phyloP scores from a whole-genome alignment of 495 filamentous ascomycete species.

The Penicillium pulvis region DNA sequence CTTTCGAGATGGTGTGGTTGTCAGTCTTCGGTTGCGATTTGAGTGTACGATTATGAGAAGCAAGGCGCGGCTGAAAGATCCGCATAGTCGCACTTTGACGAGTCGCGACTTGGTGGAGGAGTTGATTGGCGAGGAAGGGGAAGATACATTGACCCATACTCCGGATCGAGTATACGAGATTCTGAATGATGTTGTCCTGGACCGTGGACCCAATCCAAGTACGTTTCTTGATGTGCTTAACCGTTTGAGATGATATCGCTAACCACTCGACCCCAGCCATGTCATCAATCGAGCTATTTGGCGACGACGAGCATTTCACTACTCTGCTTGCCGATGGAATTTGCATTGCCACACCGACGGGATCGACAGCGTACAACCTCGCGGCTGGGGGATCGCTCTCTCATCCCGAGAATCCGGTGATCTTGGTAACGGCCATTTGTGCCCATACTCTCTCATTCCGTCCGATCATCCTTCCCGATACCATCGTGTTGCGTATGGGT shows the following conservation, averaged over 20 bases:
- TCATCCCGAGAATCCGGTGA: constrained; percentile 96
- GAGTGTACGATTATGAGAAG: constrained; percentile 95
- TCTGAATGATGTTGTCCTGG: constrained; percentile 88
- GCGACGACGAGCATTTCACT: constrained; percentile 93
- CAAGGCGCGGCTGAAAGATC: constrained; percentile 43
- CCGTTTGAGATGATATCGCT: constrained; percentile 1
- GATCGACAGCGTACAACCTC: constrained; percentile 96
- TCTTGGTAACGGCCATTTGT: constrained; percentile 93
- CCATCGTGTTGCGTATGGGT: constrained; percentile 85
- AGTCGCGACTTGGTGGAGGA: constrained; percentile 81
- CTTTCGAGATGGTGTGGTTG: constrained; percentile 81
- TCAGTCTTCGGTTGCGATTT: constrained; percentile 86
- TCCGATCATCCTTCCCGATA: constrained; percentile 93
- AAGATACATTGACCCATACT: constrained; percentile 76
- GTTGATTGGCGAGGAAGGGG: constrained; percentile 79
- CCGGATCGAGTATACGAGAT: constrained; percentile 85
- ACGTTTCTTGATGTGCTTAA: constrained; percentile 33
- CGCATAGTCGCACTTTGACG: constrained; percentile 24
- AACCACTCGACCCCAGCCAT: constrained; percentile 57
- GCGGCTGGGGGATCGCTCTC: constrained; percentile 93
- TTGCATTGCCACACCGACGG: constrained; percentile 89
- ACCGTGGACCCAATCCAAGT: constrained; percentile 89
- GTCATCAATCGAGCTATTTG: constrained; percentile 87
- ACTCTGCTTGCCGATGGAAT: constrained; percentile 85
- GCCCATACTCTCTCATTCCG: constrained; percentile 95